phyloP scores from a whole-genome alignment of 2,329 filamentous ascomycete genomes.

The Orbilia javanica region DNA sequence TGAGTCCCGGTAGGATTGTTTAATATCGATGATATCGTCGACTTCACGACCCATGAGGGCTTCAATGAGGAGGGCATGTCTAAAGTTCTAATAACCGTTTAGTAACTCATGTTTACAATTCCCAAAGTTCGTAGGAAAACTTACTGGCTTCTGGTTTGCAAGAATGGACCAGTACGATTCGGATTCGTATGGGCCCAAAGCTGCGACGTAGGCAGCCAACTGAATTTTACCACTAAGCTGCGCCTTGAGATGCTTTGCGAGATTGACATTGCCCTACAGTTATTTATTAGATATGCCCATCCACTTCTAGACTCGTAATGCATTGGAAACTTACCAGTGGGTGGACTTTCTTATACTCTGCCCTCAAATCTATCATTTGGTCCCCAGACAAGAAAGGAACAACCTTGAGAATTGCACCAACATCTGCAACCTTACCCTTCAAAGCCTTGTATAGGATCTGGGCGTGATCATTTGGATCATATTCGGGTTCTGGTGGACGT shows the following conservation, averaged over 20 bases:
- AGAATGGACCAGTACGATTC: constrained; percentile 99
- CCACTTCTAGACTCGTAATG: constrained; percentile 71
- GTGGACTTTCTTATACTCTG: constrained; percentile 89
- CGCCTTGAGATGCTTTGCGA: constrained; percentile 85
- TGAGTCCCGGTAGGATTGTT: constrained; percentile 88
- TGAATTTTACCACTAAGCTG: constrained; percentile 79
- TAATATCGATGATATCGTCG: constrained; percentile 86
- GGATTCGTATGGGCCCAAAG: constrained; percentile 88
- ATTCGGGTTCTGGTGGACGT: constrained; percentile 29
- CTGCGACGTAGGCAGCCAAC: constrained; percentile 88
- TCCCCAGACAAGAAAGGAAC: constrained; percentile 86
- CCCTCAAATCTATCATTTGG: constrained; percentile 86
- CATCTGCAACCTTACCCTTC: constrained; percentile 69
- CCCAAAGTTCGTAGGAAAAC: constrained; percentile 8
- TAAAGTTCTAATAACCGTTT: constrained; percentile 64
- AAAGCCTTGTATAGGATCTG: constrained; percentile 54
- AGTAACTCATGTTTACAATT: constrained; percentile 71
- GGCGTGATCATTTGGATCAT: constrained; percentile 51
- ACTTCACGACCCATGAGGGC: constrained; percentile 90
- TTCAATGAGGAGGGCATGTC: constrained; percentile 91
- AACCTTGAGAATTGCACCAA: constrained; percentile 81
- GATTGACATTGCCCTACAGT: constrained; percentile 78
- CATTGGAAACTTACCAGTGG: constrained; percentile 64
- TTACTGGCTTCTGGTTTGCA: constrained; percentile 79
- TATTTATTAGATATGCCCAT: neutral